A percentile compares a stretch with the other conserved stretches of the same genome.
Conservation (phyloP, 495 filamentous ascomycete species). For the Neurospora sp. region DNA sequence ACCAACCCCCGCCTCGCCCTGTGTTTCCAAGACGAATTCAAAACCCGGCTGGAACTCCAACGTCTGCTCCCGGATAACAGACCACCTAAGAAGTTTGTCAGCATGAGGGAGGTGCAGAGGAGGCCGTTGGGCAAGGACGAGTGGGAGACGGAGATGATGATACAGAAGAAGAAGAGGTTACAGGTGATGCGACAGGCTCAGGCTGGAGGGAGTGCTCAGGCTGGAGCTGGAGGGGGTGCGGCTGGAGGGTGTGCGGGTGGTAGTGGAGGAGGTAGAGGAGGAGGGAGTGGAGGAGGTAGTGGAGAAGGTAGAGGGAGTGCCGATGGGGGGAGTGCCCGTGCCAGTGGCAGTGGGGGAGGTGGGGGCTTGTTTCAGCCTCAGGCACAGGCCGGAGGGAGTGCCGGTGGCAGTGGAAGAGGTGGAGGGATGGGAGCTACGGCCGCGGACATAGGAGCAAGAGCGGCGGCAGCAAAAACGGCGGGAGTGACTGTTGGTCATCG, state of each 20-base stretch:
- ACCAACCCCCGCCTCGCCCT: neutral
- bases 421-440: neutral
- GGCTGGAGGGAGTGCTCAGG: too few relatives aligned
- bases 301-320: too few relatives aligned
- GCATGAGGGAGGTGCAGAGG: neutral
- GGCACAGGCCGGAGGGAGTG: neutral
- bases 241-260: neutral
- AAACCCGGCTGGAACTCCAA: neutral
- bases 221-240: too few relatives aligned
- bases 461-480: neutral
- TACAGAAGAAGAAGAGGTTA: neutral
- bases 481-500: neutral
- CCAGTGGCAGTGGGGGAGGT: too few relatives aligned
- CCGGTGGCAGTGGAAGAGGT: neutral
- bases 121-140: neutral
- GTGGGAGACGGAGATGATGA: neutral
- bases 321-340: too few relatives aligned
- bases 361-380: too few relatives aligned
- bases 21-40: neutral
- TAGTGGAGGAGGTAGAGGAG: neutral
- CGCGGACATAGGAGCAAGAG: neutral
- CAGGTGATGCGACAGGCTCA: neutral
- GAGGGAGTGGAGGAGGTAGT: too few relatives aligned
- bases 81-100: neutral
- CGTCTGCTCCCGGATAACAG: neutral